These are phyloP conservation scores for Voacanga thouarsii DNA, from an alignment of 257 asterid species.

Conservation along the genomic window DNA sequence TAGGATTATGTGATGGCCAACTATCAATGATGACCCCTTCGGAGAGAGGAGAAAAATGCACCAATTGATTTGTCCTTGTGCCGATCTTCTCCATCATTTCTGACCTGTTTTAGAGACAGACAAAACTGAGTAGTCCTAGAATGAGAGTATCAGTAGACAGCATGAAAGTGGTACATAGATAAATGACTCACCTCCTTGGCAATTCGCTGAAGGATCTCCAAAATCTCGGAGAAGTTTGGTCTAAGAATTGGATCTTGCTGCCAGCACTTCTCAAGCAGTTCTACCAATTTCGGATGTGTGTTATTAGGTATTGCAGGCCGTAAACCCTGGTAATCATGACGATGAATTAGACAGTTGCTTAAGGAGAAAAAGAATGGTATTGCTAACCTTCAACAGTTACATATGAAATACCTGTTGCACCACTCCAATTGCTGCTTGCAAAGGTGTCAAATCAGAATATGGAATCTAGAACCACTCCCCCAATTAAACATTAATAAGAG, in stretches of 20 bases:
- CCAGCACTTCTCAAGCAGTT: conserved; percentile 51
- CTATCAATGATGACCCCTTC: conserved; percentile 37
- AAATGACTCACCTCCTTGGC: conserved; percentile 34
- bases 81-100: conserved; percentile 36
- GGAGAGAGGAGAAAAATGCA: conserved; percentile 36
- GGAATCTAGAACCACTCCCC: conserved; percentile 35
- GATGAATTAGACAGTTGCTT: neutral
- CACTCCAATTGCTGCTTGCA: conserved; percentile 53
- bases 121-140: neutral
- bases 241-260: conserved; percentile 49
- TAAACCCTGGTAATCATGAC: conserved; percentile 31
- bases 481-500: neutral
- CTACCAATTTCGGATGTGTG: conserved; percentile 44
- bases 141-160: too few relatives aligned
- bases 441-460: conserved; percentile 44
- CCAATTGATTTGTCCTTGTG: conserved; percentile 38
- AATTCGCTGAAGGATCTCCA: conserved; percentile 33
- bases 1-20: neutral
- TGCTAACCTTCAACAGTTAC: neutral
- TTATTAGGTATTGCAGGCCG: conserved; percentile 48
- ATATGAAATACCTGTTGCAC: conserved; percentile 38
- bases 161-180: neutral
- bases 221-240: conserved; percentile 48
- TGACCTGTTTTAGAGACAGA: conserved; percentile 25
- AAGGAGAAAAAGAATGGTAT: neutral